Base-by-base conservation (phyloP, 371 early-diverging fungal species). In the Haplosporangium sp. region DNA sequence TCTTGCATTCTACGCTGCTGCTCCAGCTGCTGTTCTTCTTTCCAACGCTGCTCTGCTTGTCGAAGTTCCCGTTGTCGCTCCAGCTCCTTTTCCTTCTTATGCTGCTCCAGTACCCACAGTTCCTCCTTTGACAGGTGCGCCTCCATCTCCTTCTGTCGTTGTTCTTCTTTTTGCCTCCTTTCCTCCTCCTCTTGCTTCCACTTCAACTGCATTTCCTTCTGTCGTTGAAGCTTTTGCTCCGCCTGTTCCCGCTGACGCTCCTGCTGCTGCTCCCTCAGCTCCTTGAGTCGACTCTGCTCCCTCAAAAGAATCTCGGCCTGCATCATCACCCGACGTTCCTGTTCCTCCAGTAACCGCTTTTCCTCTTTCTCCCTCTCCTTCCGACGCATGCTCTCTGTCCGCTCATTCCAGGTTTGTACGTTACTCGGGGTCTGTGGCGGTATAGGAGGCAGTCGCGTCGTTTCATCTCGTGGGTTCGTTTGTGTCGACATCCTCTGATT, bases 151-250 rank as follows among this genome's bases (percentile, higher is more conserved):
- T 18, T 50, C 50, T 48, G 48, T 18, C 51, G 48, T 36, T 59
- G 59, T n/a, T 59, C 29, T 37, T 60, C 50, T n/a, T 60, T 29
- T 16, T 20, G 67, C 36, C 48, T 46, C 21, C 13, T 21, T 37
- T 53, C 40, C 43, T 5, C 20, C 37, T 14, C 20, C 38, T 14
- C 12, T 18, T 55, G 38, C 55, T 36, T 37, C 18, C 57, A 14
- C 42, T 41, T 5, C 13, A 29, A n/a, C 40, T 43, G 54, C 14
- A n/a, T 43, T 12, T 58, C 21, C 23, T 21, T 7, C 36, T 54
- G 54, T 12, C 14, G 54, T 12, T 54, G 54, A 10, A 29, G 36
- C 38, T 23, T 9, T 21, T 23, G 54, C 40, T 55, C 10, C 37
- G 48, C 16, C 51, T 51, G 48, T 9, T 37, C 20, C 38, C 14